Conservation (phyloP, 805 yeast genomes). For the Candida nemodendra region DNA sequence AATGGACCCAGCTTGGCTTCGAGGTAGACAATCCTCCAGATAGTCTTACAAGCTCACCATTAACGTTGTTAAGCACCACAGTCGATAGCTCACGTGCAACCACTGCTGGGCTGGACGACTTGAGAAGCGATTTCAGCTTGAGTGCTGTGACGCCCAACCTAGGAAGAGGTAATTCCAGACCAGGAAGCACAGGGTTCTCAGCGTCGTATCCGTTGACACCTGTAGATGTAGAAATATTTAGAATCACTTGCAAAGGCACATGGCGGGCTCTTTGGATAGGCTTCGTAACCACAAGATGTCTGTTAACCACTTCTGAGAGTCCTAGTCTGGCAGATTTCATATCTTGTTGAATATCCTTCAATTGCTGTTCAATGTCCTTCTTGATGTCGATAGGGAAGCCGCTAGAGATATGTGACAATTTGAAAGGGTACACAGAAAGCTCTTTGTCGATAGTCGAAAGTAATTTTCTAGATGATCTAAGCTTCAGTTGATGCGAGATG, state of each 20-base stretch:
- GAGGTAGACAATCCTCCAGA: slow-evolving; percentile 74
- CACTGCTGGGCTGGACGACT: slow-evolving; percentile 49
- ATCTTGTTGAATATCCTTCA: slow-evolving; percentile 49
- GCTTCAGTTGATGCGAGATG: slow-evolving; percentile 71
- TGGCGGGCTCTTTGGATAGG: slow-evolving; percentile 73
- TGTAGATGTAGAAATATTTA: slow-evolving; percentile 62
- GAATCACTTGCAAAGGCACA: slow-evolving; percentile 64
- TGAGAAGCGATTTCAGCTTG: slow-evolving; percentile 62
- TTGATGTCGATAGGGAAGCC: slow-evolving; percentile 55
- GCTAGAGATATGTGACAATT: slow-evolving; percentile 67
- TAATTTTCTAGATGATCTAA: slow-evolving; percentile 70
- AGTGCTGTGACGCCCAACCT: slow-evolving; percentile 68
- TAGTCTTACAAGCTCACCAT: slow-evolving; percentile 64
- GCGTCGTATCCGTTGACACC: slow-evolving; percentile 70
- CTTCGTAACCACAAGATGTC: slow-evolving; percentile 71
- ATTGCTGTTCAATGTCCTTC: slow-evolving; percentile 38
- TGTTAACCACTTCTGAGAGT: slow-evolving; percentile 72
- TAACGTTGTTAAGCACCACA: slow-evolving; percentile 51
- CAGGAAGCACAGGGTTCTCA: slow-evolving; percentile 61
- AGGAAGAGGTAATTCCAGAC: slow-evolving; percentile 74
- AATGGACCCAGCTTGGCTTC: slow-evolving; percentile 86
- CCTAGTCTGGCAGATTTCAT: slow-evolving; percentile 69
- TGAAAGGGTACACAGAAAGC: slow-evolving; percentile 89
- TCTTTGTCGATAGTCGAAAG: slow-evolving; percentile 68
- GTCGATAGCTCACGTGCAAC: slow-evolving; percentile 83